Conservation (phyloP, 78 protist genomes). For the Chrysochromulina tobinii region DNA sequence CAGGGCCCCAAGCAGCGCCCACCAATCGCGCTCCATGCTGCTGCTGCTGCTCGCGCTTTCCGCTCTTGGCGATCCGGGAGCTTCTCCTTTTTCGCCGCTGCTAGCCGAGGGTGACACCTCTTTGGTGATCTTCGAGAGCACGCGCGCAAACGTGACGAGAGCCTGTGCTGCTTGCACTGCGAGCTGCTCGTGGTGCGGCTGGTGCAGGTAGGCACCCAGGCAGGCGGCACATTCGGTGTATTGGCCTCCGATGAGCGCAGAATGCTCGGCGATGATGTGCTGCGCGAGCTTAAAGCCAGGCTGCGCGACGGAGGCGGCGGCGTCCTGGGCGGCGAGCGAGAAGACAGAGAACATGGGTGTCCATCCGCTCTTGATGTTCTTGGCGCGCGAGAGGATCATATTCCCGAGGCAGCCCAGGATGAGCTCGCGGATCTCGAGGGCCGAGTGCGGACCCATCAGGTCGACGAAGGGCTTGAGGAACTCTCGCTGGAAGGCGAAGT, state of each 20-base stretch:
- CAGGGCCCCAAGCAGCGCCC: slow-evolving; percentile 2
- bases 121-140: too few species aligned
- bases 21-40: neutral
- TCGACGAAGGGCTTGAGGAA: slow-evolving; percentile 93
- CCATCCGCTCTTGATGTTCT: slow-evolving; percentile 92
- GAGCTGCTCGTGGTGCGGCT: neutral
- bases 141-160: neutral
- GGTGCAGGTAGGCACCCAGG: neutral
- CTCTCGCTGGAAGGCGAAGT: slow-evolving; percentile 92
- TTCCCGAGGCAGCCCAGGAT: neutral
- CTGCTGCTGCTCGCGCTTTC: neutral
- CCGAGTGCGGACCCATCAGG: slow-evolving; percentile 49
- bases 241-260: neutral
- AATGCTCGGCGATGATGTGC: neutral
- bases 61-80: too few species aligned
- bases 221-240: neutral
- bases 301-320: neutral
- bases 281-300: neutral
- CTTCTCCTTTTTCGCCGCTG: too few species aligned
- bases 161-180: neutral
- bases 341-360: slow-evolving; percentile 79
- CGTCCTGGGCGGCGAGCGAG: slow-evolving; percentile 5
- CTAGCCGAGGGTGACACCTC: too few species aligned
- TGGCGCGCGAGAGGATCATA: neutral
- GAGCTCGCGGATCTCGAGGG: slow-evolving; percentile 60